Base-by-base conservation (phyloP, 257 asterid species). In the Solanum peruvianum region DNA sequence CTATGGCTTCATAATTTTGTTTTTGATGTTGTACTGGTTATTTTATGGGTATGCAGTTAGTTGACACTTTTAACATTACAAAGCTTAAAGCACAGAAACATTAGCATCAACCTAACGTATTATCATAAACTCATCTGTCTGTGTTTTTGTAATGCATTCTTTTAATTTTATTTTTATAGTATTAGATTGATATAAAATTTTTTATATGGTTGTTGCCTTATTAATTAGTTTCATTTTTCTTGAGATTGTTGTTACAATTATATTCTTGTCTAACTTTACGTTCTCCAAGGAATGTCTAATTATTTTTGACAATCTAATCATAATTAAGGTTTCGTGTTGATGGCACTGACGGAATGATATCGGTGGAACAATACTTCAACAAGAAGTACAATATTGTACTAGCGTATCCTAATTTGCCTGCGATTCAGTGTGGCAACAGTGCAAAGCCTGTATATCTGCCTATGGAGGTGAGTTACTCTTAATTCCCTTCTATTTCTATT, bases 381-480 rank as follows among this genome's bases (percentile, higher is more conserved):
- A 78, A 91, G 84, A 90, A 88, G 84, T 94, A 95, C 87, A 85
- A 87, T 1, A 88, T 91, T 64, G 14, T 0, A 3, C 93, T 96
- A 0, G n/a, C 21, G 23, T 86, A 84, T 87, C 93, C 94, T 0
- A 18, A 6, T 49, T 83, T 96, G 87, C 98, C 98, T 29, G 97
- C 98, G 3, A n/a, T 96, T 86, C 94, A 91, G 85, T 87, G 92
- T 21, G 99, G 99, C 13, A 94, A 83, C 84, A 94, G 85, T 72
- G 18, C 95, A 25, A 95, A 86, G 64, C 96, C 98, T 0, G 87
- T 85, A 1, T 93, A 90, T 91, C 87, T 95, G 75, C 99, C 99
- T 0, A 94, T 96, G 97, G 99, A 96, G 98, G 99, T 95, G 23
- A 85, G 67, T 14, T 78, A 21, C 27, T 84, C 70, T 81, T 81